Evolutionary conservation across 2,329 filamentous ascomycete genomes (phyloP).

Genomic region (Beauveria brongniartii): DNA sequence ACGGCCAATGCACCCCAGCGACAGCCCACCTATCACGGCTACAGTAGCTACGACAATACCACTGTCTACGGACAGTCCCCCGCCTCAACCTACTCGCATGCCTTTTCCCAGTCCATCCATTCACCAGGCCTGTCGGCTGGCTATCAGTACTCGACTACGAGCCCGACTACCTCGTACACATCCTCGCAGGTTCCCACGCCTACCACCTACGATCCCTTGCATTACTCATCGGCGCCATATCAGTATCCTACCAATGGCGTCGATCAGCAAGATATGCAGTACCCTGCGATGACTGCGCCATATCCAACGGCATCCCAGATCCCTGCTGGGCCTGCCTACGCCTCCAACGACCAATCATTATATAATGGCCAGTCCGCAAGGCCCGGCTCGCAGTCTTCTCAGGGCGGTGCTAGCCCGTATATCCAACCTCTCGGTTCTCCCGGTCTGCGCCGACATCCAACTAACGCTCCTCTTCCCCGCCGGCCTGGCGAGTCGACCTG

Average conservation of each 20-base stretch:
- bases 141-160: conserved; percentile 35
- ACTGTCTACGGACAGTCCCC: conserved; percentile 34
- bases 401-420: conserved; percentile 34
- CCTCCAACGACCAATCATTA: conserved; percentile 36
- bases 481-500: conserved; percentile 40
- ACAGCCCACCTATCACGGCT: conserved; percentile 42
- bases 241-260: conserved; percentile 32
- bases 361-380: conserved; percentile 37
- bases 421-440: conserved; percentile 33
- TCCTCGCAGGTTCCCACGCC: conserved; percentile 21
- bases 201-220: conserved; percentile 29
- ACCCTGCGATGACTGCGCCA: conserved; percentile 34
- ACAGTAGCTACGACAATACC: conserved; percentile 35
- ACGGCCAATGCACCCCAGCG: conserved; percentile 39
- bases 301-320: conserved; percentile 47
- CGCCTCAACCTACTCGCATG: conserved; percentile 24
- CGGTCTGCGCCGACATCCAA: conserved; percentile 48
- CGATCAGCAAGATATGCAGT: conserved; percentile 26
- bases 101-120: conserved; percentile 19
- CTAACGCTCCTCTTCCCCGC: conserved; percentile 51
- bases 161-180: conserved; percentile 23
- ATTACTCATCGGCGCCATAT: conserved; percentile 23
- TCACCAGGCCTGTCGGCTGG: conserved; percentile 25
- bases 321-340: conserved; percentile 43
- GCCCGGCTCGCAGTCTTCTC: conserved; percentile 43